Evolutionary conservation across 768 basidiomycete genomes (phyloP).

Genomic region (Calocybe cyanea): DNA sequence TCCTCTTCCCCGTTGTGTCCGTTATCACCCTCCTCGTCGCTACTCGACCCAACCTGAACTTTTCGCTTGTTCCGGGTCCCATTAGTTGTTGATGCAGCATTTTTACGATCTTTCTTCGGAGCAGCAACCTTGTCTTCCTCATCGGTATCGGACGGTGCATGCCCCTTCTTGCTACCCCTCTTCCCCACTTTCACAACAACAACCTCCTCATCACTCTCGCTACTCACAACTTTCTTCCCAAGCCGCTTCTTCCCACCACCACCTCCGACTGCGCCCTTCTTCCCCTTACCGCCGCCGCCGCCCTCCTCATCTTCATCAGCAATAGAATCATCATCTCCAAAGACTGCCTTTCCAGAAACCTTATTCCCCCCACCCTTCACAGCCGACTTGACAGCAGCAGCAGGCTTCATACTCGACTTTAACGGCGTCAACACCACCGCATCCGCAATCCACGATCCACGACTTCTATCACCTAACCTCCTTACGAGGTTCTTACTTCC

Average conservation of each 20-base stretch:
- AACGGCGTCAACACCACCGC: slow-evolving; percentile 9
- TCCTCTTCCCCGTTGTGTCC: too few species aligned
- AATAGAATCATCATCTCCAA: slow-evolving; percentile 3
- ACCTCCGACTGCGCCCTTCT: slow-evolving; percentile 1
- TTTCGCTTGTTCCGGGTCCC: too few species aligned
- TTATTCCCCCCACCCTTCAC: not conserved
- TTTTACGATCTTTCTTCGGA: slow-evolving; percentile 1
- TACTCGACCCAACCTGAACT: too few species aligned
- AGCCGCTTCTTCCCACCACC: not conserved
- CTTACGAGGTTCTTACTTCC: slow-evolving; percentile 15
- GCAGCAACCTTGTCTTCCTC: slow-evolving; percentile 10
- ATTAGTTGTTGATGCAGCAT: not conserved
- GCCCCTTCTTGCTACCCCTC: not conserved
- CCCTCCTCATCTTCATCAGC: slow-evolving; percentile 5
- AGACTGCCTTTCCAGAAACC: not conserved
- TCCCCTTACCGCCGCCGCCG: slow-evolving; percentile 9
- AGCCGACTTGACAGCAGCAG: too few species aligned
- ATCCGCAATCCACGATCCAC: slow-evolving; percentile 16
- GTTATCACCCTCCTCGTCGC: too few species aligned
- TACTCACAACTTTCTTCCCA: slow-evolving; percentile 1
- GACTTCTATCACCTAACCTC: slow-evolving; percentile 9
- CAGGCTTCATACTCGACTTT: slow-evolving; percentile 7
- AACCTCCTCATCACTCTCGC: slow-evolving; percentile 4
- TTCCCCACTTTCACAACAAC: slow-evolving; percentile 1
- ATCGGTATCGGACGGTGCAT: slow-evolving; percentile 1